Conservation (phyloP, 139 green algal genomes). For the Ulvella scutata region DNA sequence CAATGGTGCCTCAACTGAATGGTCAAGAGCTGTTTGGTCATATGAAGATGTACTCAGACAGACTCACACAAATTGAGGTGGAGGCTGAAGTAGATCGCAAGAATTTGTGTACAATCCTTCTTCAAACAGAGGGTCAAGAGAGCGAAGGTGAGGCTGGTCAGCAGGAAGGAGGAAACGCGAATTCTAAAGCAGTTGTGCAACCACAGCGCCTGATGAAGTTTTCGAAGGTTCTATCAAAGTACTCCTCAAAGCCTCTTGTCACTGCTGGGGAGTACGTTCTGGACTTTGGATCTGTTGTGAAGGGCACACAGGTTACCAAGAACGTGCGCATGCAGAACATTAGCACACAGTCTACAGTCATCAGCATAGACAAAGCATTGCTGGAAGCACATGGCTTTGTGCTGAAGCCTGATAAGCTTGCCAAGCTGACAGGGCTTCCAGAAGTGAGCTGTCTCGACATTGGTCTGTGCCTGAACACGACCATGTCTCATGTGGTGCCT, state of each 20-base stretch:
- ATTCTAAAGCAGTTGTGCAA: constrained; percentile 3
- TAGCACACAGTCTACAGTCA: constrained; percentile 4
- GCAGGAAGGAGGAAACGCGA: no score
- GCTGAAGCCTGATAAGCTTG: constrained; percentile 43
- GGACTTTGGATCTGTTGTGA: constrained; percentile 63
- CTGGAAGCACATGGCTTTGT: constrained; percentile 42
- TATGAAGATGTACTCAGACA: not conserved
- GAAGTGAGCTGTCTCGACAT: constrained; percentile 13
- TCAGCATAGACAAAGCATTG: constrained; percentile 31
- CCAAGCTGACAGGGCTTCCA: constrained; percentile 39
- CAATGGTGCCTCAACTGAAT: not conserved
- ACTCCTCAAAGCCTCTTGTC: constrained; percentile 4
- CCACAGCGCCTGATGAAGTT: not conserved
- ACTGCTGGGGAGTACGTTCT: constrained; percentile 39
- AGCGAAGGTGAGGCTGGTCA: no score
- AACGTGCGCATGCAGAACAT: not conserved
- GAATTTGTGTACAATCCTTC: constrained; percentile 16
- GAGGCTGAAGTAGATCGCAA: constrained; percentile 49
- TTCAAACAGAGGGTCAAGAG: no score
- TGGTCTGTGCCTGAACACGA: constrained; percentile 7
- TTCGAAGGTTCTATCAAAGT: not conserved
- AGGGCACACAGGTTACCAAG: constrained; percentile 30
- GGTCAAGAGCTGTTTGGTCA: not conserved
- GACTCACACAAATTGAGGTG: constrained; percentile 19
- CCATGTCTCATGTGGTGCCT: constrained; percentile 17